Percentiles rank a stretch among this genome's conserved stretches.
These are phyloP conservation scores for Pichia deserticola DNA, from an alignment of 805 yeast species.

Conservation along the genomic window DNA sequence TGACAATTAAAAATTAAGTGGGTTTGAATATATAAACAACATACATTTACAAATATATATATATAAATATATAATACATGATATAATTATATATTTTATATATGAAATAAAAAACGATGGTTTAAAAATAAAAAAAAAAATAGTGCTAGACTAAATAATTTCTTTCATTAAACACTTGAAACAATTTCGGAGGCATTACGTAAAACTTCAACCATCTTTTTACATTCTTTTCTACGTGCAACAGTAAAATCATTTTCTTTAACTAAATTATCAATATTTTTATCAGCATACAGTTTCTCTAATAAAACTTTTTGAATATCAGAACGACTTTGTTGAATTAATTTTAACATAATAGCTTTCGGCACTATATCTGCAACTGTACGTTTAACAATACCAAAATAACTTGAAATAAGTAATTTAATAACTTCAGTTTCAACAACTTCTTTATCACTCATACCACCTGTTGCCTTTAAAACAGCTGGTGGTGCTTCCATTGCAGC, in stretches of 20 bases:
- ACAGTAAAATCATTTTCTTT: slow-evolving; percentile 90
- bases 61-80: too few relatives aligned
- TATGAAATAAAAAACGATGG: too few relatives aligned
- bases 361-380: slow-evolving; percentile 92
- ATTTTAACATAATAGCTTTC: slow-evolving; percentile 88
- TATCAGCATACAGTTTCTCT: slow-evolving; percentile 75
- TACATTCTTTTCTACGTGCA: slow-evolving; percentile 90
- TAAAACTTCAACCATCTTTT: slow-evolving; percentile 90
- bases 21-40: too few relatives aligned
- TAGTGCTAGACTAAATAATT: too few relatives aligned
- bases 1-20: too few relatives aligned
- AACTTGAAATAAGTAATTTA: slow-evolving; percentile 82
- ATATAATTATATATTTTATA: too few relatives aligned
- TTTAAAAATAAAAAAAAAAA: too few relatives aligned
- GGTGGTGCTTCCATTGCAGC: slow-evolving; percentile 98
- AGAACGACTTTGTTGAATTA: slow-evolving; percentile 75
- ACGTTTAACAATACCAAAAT: slow-evolving; percentile 87
- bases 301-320: slow-evolving; percentile 87
- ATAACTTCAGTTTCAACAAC: slow-evolving; percentile 96
- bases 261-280: slow-evolving; percentile 68
- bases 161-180: slow-evolving; percentile 43
- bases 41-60: too few relatives aligned
- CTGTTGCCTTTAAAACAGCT: slow-evolving; percentile 85
- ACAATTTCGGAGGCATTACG: slow-evolving; percentile 88
- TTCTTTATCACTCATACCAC: slow-evolving; percentile 90